Evolutionary conservation across 1,139 yeast genomes (phyloP), one percentile per base, ranked within the genome.

Genomic region (Suhomyces choctaworum): DNA sequence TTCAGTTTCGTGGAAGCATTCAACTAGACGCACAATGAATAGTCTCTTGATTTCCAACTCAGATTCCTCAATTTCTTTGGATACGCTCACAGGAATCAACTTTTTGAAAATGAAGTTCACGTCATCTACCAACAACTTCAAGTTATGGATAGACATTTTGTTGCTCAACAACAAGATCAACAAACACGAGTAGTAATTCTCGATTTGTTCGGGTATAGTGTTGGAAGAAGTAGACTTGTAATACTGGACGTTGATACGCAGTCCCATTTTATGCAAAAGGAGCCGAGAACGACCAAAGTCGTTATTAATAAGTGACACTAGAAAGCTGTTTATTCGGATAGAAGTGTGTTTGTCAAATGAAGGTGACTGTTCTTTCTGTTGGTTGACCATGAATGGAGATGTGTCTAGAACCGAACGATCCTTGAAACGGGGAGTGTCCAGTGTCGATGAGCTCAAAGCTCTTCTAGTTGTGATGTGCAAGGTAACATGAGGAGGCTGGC

Each of bases 181-280:
- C 16, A 51, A 37, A 22, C 52, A 50, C 3, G 56, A 51, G 16
- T 36, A 44, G 32, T 48, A 52, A 16, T 32, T 39, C 16, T 41
- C 40, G 5, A 41, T 26, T 4, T 42, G 38, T 10, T 34, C 40
- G 3, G 25, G n/a, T 1, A 34, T 16, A n/a, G 16, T 14, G 8
- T 16, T 23, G 10, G 38, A 27, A 5, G 36, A 15, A 3, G 29
- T 13, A 5, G 24, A 9, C 8, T 31, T 33, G 21, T 25, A 29
- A 24, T 32, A 26, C 9, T 25, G 29, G 10, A 32, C 22, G 20
- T 37, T 35, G 9, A 44, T 34, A 8, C 25, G 29, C 1, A 25
- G 12, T 1, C 41, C 41, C 8, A 46, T 16, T 13, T 30, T 36
- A 4, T 12, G 14, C 4, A 46, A 35, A 3, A 39, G 13, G n/a